These are phyloP conservation scores for Pleurotus djamor DNA, from an alignment of 768 basidiomycete genomes.

Conservation along the genomic window DNA sequence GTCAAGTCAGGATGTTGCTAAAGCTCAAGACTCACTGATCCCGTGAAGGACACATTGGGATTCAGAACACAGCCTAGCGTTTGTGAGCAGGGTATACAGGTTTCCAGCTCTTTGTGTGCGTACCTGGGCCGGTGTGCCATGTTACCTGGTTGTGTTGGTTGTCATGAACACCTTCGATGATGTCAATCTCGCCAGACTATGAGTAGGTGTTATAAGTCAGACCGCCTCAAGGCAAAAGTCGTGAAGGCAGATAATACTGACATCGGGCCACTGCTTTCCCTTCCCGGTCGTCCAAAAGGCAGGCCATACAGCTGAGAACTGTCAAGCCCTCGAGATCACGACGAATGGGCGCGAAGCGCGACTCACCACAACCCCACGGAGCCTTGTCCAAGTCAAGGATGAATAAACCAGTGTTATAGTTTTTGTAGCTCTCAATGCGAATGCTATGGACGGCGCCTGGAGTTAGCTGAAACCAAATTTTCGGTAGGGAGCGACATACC, in stretches of 20 bases:
- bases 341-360: not conserved
- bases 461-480: not conserved
- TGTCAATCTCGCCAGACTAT: constrained; percentile 79
- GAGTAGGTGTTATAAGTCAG: constrained; percentile 5
- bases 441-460: constrained; percentile 39
- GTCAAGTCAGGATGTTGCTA: no score
- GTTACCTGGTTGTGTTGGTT: constrained; percentile 84
- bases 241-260: constrained; percentile 26
- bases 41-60: constrained; percentile 54
- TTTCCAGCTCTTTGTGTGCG: constrained; percentile 9
- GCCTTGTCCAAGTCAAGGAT: constrained; percentile 82
- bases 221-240: not conserved
- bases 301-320: constrained; percentile 69
- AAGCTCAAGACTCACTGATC: constrained; percentile 31
- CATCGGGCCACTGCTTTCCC: constrained; percentile 64
- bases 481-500: constrained; percentile 35
- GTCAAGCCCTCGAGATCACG: constrained; percentile 1
- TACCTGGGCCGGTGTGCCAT: constrained; percentile 72
- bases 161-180: constrained; percentile 84
- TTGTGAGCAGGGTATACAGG: constrained; percentile 4
- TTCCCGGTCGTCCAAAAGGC: constrained; percentile 73
- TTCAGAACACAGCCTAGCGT: constrained; percentile 56
- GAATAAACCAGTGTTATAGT: constrained; percentile 78
- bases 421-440: constrained; percentile 63
- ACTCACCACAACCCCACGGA: constrained; percentile 85